Evolutionary conservation across 805 yeast genomes (phyloP).

Genomic region (Candida boleticola): DNA sequence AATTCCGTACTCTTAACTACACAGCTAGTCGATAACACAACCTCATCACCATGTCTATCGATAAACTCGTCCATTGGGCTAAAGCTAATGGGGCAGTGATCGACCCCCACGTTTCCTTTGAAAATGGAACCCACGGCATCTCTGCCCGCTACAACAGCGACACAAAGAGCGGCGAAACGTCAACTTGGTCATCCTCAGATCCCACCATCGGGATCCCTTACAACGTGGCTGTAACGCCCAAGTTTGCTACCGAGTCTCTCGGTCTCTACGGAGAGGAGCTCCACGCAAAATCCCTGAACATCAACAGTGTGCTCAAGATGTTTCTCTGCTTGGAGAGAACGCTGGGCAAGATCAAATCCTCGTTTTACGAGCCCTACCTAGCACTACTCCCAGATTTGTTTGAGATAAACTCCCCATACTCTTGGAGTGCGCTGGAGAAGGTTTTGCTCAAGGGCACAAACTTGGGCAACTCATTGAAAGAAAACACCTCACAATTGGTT

Average conservation of each 20-base stretch:
- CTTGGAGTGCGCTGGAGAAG: conserved; percentile 58
- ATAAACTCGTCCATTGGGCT: conserved; percentile 24
- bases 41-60: not conserved
- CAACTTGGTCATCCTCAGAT: not conserved
- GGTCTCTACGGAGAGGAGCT: conserved; percentile 8
- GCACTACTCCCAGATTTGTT: conserved; percentile 33
- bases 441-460: conserved; percentile 65
- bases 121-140: conserved; percentile 15
- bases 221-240: conserved; percentile 15
- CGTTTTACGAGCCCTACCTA: conserved; percentile 29
- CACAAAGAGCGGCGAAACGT: conserved; percentile 3
- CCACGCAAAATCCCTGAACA: conserved; percentile 14
- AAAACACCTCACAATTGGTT: conserved; percentile 43
- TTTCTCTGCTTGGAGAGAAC: conserved; percentile 31
- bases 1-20: too few species aligned
- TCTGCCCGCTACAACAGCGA: conserved; percentile 22
- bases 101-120: conserved; percentile 21
- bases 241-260: conserved; percentile 23
- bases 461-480: conserved; percentile 52
- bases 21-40: too few species aligned
- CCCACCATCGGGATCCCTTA: not conserved
- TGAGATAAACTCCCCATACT: conserved; percentile 58
- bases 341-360: conserved; percentile 8
- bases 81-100: conserved; percentile 26
- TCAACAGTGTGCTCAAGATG: conserved; percentile 34